phyloP scores from a whole-genome alignment of 2,329 filamentous ascomycete genomes.

The Diaporthe sp. region DNA sequence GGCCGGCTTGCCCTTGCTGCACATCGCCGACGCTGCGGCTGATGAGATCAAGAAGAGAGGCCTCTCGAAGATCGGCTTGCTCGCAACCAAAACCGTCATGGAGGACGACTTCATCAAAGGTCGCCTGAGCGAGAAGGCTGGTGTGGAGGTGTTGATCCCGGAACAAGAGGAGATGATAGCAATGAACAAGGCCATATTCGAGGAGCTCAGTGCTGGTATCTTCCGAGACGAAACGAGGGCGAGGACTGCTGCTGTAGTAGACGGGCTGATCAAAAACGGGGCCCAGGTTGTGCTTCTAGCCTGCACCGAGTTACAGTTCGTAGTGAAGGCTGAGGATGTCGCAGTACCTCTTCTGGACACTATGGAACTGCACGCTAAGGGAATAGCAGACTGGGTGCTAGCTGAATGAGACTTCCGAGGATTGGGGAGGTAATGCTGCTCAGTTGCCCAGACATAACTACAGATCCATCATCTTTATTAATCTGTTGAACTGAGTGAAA shows the following conservation, averaged over 20 bases:
- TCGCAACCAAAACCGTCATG: constrained; percentile 42
- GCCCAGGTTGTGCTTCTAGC: constrained; percentile 41
- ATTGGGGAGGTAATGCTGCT: background rate
- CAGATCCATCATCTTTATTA: background rate
- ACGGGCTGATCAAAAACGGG: constrained; percentile 36
- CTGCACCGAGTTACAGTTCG: constrained; percentile 42
- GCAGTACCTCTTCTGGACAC: constrained; percentile 41
- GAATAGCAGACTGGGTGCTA: constrained; percentile 38
- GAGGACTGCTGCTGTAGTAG: constrained; percentile 30
- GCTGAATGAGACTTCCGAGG: background rate
- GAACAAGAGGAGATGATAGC: constrained; percentile 26
- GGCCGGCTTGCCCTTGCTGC: constrained; percentile 37
- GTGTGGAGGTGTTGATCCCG: constrained; percentile 42
- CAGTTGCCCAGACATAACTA: background rate
- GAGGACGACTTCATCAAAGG: constrained; percentile 41
- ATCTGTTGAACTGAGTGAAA: background rate
- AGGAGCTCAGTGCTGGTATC: constrained; percentile 39
- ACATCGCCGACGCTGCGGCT: constrained; percentile 42
- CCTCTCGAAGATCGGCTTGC: constrained; percentile 37
- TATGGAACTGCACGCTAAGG: constrained; percentile 42
- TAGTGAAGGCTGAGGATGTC: constrained; percentile 39
- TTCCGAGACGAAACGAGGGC: constrained; percentile 29
- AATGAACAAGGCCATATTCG: constrained; percentile 40
- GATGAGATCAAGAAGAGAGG: constrained; percentile 24
- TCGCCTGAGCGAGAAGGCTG: constrained; percentile 35